Percentiles rank a stretch among this genome's conserved stretches.
These are phyloP conservation scores for Nakaseomyces bracarensis DNA, from an alignment of 1,139 yeast genomes.

Conservation along the genomic window DNA sequence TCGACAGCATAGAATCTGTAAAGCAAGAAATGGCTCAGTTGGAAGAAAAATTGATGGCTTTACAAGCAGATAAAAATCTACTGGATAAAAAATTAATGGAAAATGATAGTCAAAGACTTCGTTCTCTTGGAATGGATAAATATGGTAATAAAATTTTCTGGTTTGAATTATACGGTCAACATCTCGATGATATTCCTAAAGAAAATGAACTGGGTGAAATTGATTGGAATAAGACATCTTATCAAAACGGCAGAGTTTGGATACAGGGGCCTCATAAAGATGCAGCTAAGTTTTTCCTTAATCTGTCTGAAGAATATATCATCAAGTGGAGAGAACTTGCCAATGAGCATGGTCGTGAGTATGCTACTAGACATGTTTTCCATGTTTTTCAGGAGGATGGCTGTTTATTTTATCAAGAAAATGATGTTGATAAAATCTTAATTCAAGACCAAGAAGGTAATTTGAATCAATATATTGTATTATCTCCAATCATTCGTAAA, in stretches of 20 bases:
- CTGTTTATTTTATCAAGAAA: conserved; percentile 20
- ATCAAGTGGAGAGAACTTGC: conserved; percentile 32
- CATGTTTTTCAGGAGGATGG: conserved; percentile 17
- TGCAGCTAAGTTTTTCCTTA: conserved; percentile 43
- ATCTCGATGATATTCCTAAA: conserved; percentile 58
- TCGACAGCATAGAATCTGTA: conserved; percentile 36
- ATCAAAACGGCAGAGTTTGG: conserved; percentile 77
- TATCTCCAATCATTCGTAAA: conserved; percentile 52
- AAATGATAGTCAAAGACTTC: conserved; percentile 70
- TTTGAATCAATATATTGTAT: conserved; percentile 22
- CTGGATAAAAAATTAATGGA: conserved; percentile 54
- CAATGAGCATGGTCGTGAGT: conserved; percentile 18
- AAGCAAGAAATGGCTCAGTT: conserved; percentile 14
- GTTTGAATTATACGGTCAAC: conserved; percentile 83
- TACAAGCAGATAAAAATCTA: conserved; percentile 41
- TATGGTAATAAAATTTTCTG: conserved; percentile 88
- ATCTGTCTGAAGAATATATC: conserved; percentile 33
- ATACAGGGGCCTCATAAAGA: conserved; percentile 81
- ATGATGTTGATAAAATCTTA: conserved; percentile 20
- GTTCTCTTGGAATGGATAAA: conserved; percentile 74
- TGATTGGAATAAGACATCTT: conserved; percentile 29
- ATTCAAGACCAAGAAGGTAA: conserved; percentile 41
- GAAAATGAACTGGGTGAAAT: conserved; percentile 49
- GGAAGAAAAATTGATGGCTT: conserved; percentile 33
- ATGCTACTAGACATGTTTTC: conserved; percentile 26